These are phyloP conservation scores for Fusarium sp. DNA, from an alignment of 2,329 filamentous ascomycete genomes.

Conservation along the genomic window DNA sequence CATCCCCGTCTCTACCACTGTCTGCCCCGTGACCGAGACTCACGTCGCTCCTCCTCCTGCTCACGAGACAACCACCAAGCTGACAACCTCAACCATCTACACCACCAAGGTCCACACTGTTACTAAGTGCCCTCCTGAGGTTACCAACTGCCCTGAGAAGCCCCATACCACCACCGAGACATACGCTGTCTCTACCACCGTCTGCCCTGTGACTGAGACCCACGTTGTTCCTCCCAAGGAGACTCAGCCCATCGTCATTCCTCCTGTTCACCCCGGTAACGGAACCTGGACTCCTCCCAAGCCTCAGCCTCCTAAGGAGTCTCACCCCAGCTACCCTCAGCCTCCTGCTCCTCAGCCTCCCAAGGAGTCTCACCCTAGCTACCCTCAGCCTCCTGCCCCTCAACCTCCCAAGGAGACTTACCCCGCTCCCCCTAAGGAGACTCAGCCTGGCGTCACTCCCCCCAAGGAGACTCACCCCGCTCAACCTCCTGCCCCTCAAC, in stretches of 20 bases:
- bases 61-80: constrained; percentile 17
- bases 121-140: constrained; percentile 25
- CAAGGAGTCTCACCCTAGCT: constrained; percentile 4
- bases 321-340: background rate
- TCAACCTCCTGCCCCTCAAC: background rate
- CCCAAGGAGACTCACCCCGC: background rate
- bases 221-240: constrained; percentile 5
- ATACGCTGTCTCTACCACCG: constrained; percentile 24
- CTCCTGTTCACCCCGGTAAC: constrained; percentile 19
- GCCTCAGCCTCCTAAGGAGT: constrained; percentile 21
- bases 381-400: background rate
- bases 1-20: constrained; percentile 13
- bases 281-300: constrained; percentile 20
- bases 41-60: background rate
- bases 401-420: constrained; percentile 1
- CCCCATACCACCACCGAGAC: constrained; percentile 29
- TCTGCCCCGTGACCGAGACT: constrained; percentile 28
- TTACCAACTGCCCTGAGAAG: constrained; percentile 26
- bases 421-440: background rate
- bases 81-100: constrained; percentile 28
- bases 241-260: background rate
- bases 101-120: constrained; percentile 33
- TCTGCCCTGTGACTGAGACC: constrained; percentile 33
- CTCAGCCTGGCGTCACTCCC: background rate
- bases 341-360: constrained; percentile 8